Conservation (phyloP, 1,284 basidiomycete species). For the Mycena citricolor region DNA sequence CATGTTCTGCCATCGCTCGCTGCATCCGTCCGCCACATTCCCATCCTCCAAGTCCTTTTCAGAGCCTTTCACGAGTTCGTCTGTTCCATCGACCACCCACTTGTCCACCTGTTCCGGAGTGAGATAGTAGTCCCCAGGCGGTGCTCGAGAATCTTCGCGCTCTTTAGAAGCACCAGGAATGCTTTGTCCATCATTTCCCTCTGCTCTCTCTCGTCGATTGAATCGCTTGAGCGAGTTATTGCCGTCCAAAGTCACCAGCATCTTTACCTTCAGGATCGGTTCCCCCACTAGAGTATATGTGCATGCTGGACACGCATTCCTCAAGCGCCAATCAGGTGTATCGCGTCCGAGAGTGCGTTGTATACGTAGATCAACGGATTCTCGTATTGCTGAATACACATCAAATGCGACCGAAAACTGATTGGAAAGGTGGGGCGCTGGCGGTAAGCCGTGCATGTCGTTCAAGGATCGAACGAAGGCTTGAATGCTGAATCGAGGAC, state of each 20-base stretch:
- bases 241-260: constrained; percentile 1
- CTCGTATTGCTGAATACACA: constrained; percentile 8
- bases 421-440: background rate
- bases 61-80: background rate
- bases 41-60: background rate
- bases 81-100: constrained; percentile 19
- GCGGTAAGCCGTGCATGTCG: constrained; percentile 15
- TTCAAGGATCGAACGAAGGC: constrained; percentile 10
- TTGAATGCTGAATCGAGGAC: constrained; percentile 21
- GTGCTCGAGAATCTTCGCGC: constrained; percentile 18
- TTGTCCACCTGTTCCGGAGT: constrained; percentile 22
- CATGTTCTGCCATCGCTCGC: constrained; percentile 9
- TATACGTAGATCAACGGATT: background rate
- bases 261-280: constrained; percentile 17
- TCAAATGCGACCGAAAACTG: constrained; percentile 17
- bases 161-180: constrained; percentile 11
- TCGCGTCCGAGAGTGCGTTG: constrained; percentile 8
- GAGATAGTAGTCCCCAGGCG: constrained; percentile 25
- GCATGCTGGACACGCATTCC: constrained; percentile 22
- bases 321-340: constrained; percentile 11
- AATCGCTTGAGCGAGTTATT: background rate
- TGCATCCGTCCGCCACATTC: background rate
- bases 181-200: background rate
- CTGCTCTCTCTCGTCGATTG: background rate
- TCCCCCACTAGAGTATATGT: constrained; percentile 29